Conservation (phyloP, 2,329 filamentous ascomycete genomes). For the Trichophyton rubrum region DNA sequence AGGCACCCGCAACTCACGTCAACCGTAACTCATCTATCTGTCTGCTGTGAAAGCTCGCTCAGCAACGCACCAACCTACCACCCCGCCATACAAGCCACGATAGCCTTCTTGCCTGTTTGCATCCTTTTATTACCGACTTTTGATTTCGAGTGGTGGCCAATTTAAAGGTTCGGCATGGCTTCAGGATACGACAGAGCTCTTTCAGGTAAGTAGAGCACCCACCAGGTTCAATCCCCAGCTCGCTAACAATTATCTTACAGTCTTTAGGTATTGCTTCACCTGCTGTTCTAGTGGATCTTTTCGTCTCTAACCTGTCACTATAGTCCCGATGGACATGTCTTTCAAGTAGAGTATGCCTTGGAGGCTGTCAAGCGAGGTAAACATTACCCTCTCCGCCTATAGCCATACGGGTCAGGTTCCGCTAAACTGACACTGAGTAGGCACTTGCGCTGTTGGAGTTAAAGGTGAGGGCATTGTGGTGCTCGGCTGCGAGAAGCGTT, state of each 20-base stretch:
- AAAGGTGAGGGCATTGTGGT: conserved; percentile 93
- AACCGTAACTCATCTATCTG: background rate
- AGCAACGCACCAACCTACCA: background rate
- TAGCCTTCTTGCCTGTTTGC: background rate
- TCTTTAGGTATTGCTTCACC: conserved; percentile 56
- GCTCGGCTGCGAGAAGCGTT: conserved; percentile 94
- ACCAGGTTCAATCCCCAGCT: conserved; percentile 30
- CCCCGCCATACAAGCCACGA: background rate
- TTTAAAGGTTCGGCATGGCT: conserved; percentile 47
- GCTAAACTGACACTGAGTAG: conserved; percentile 34
- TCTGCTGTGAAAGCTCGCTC: background rate
- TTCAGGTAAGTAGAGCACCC: conserved; percentile 57
- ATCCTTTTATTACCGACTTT: background rate
- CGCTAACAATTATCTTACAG: conserved; percentile 35
- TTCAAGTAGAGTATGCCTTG: conserved; percentile 98
- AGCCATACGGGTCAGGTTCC: background rate
- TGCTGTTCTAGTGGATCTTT: conserved; percentile 16
- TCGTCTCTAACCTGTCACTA: conserved; percentile 29
- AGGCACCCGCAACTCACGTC: conserved; percentile 13
- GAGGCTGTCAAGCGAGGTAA: conserved; percentile 96
- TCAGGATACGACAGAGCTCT: conserved; percentile 98
- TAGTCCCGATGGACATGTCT: conserved; percentile 98
- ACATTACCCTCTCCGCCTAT: conserved; percentile 5
- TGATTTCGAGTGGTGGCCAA: background rate
- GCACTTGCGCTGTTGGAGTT: conserved; percentile 94